Percentiles rank a stretch among this genome's conserved stretches.
Conservation (phyloP, 2,329 filamentous ascomycete species). For the Nectriaceae sp. region DNA sequence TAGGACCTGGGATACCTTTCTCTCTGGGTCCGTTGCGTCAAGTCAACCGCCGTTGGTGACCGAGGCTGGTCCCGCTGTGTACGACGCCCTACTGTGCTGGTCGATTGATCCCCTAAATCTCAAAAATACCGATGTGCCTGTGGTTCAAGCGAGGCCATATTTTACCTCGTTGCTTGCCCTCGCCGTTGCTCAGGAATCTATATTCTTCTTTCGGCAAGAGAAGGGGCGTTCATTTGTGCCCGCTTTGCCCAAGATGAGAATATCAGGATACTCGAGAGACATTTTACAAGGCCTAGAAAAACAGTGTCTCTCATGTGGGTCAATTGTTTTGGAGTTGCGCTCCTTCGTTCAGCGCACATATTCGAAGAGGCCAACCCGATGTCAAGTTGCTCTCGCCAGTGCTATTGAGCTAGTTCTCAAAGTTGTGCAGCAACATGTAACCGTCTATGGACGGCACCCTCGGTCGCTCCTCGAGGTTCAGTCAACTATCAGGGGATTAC, state of each 20-base stretch:
- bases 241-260: constrained; percentile 46
- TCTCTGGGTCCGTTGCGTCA: constrained; percentile 35
- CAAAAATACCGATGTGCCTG: constrained; percentile 39
- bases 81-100: constrained; percentile 62
- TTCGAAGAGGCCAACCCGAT: constrained; percentile 44
- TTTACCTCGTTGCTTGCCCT: constrained; percentile 63
- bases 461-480: constrained; percentile 57
- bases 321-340: constrained; percentile 47
- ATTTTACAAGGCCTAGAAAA: constrained; percentile 48
- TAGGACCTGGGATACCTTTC: constrained; percentile 72
- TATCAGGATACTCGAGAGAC: constrained; percentile 58
- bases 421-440: constrained; percentile 51
- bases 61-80: constrained; percentile 66
- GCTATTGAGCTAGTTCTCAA: constrained; percentile 50
- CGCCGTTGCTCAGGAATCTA: constrained; percentile 69
- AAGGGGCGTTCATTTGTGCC: constrained; percentile 54
- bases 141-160: constrained; percentile 53
- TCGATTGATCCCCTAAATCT: constrained; percentile 42
- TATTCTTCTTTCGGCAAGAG: constrained; percentile 66
- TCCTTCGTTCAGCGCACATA: constrained; percentile 51
- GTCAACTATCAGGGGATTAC: constrained; percentile 47
- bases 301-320: constrained; percentile 50
- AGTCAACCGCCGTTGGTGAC: constrained; percentile 60
- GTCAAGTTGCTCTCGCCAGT: constrained; percentile 54
- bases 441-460: constrained; percentile 41